Percentiles rank a stretch among this genome's conserved stretches.
phyloP scores from a whole-genome alignment of 768 basidiomycete species.

The Suillus clintonianus region DNA sequence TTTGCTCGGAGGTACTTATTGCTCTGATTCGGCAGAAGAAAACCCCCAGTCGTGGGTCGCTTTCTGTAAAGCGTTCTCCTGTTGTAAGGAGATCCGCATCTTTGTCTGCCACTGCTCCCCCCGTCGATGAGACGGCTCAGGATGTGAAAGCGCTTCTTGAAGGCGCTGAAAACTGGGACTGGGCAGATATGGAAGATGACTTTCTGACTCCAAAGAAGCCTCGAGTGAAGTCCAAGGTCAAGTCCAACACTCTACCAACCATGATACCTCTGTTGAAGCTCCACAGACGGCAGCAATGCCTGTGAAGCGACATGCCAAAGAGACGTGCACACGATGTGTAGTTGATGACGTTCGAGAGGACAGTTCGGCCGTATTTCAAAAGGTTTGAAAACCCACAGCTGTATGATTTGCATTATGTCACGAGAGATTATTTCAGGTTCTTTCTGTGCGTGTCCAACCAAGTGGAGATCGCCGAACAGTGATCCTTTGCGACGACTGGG shows the following conservation, averaged over 20 bases:
- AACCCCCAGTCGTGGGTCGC: conserved; percentile 14
- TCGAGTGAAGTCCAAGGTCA: conserved; percentile 20
- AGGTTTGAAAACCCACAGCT: conserved; percentile 34
- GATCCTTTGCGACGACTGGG: conserved; percentile 79
- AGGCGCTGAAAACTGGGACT: conserved; percentile 72
- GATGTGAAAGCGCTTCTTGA: conserved; percentile 54
- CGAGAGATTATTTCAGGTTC: conserved; percentile 37
- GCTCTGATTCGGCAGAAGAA: conserved; percentile 15
- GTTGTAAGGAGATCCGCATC: conserved; percentile 16
- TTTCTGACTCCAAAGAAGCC: conserved; percentile 50
- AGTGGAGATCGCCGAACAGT: conserved; percentile 47
- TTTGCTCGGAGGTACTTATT: neutral
- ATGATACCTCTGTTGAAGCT: conserved; percentile 6
- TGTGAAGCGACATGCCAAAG: conserved; percentile 25
- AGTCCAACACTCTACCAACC: neutral
- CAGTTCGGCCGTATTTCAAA: conserved; percentile 36
- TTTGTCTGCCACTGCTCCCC: neutral
- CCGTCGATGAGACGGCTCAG: conserved; percentile 29
- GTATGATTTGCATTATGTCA: neutral
- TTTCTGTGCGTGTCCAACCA: conserved; percentile 50
- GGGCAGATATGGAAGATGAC: conserved; percentile 56
- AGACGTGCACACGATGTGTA: conserved; percentile 55
- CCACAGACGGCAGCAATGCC: conserved; percentile 13
- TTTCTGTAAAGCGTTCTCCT: conserved; percentile 18
- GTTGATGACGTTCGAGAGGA: conserved; percentile 48